Evolutionary conservation across 106 monocot genomes (phyloP).

Genomic region (Posidonia australis): DNA sequence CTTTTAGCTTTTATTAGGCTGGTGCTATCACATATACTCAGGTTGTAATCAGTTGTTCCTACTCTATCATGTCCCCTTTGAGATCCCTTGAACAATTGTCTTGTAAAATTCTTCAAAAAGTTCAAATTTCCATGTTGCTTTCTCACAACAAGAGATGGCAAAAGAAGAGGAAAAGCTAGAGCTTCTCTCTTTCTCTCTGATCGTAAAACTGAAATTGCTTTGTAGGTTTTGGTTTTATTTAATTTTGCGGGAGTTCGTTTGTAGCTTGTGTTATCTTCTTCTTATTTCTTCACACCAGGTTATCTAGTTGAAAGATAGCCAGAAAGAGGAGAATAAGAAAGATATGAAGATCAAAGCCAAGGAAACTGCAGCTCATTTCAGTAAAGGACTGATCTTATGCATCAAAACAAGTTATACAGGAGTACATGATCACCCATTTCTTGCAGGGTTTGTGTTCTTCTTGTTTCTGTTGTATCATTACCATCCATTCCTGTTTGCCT

Average conservation of each 20-base stretch:
- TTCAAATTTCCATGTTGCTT: too few relatives aligned
- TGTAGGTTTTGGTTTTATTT: neutral
- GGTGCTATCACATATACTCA: too few relatives aligned
- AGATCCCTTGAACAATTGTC: too few relatives aligned
- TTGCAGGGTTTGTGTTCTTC: constrained; percentile 28
- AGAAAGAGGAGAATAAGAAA: neutral
- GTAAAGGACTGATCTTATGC: constrained; percentile 29
- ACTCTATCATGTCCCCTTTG: too few relatives aligned
- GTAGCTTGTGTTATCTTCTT: neutral
- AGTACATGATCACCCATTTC: constrained; percentile 37
- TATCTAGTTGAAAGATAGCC: neutral
- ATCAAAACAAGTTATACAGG: constrained; percentile 29
- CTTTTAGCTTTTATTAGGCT: too few relatives aligned
- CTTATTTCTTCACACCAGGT: neutral
- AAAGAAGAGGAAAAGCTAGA: too few relatives aligned
- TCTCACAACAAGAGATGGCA: too few relatives aligned
- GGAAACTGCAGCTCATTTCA: constrained; percentile 17
- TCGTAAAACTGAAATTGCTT: neutral
- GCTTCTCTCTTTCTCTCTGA: too few relatives aligned
- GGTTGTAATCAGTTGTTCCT: too few relatives aligned
- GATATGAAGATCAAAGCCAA: constrained; percentile 15
- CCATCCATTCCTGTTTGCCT: constrained; percentile 41
- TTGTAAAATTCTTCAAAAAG: too few relatives aligned
- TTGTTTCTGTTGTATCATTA: constrained; percentile 37
- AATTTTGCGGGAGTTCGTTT: neutral